Conservation (phyloP, 495 filamentous ascomycete genomes). For the Pyrenopolyporus hunteri region DNA sequence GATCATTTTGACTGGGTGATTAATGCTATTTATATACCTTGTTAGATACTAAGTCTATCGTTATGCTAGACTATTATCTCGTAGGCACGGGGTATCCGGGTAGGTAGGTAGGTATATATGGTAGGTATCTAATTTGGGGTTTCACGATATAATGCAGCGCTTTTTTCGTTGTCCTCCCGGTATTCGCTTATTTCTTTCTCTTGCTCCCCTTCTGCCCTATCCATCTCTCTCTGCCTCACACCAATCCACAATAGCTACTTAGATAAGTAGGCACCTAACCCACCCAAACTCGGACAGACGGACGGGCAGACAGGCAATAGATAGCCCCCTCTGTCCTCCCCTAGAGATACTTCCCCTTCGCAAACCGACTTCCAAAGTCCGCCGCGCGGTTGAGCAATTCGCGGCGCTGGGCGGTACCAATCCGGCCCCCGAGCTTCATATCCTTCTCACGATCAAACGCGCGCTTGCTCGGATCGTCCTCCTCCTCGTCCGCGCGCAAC, state of each 20-base stretch:
- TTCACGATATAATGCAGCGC: no score
- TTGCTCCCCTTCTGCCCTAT: not conserved
- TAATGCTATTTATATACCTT: no score
- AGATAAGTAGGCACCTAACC: no score
- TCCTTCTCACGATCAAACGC: slow-evolving; percentile 96
- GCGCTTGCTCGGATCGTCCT: slow-evolving; percentile 89
- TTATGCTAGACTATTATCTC: no score
- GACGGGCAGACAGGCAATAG: no score
- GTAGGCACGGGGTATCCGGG: no score
- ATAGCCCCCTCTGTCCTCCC: not conserved
- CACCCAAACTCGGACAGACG: no score
- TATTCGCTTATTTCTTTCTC: not conserved
- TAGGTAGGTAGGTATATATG: not conserved
- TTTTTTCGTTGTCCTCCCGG: no score
- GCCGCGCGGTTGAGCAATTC: slow-evolving; percentile 82
- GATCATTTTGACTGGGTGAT: no score
- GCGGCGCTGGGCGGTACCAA: slow-evolving; percentile 74
- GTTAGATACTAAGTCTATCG: no score
- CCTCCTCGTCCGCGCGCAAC: slow-evolving; percentile 56
- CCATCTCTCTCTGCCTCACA: not conserved
- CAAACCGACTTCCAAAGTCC: slow-evolving; percentile 83
- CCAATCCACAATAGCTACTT: no score
- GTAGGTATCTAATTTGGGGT: no score
- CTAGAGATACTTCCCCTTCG: slow-evolving; percentile 75
- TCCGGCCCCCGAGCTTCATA: slow-evolving; percentile 75